These are phyloP conservation scores for Trypanosomatidae sp. DNA, from an alignment of 208 protist species.

Conservation along the genomic window DNA sequence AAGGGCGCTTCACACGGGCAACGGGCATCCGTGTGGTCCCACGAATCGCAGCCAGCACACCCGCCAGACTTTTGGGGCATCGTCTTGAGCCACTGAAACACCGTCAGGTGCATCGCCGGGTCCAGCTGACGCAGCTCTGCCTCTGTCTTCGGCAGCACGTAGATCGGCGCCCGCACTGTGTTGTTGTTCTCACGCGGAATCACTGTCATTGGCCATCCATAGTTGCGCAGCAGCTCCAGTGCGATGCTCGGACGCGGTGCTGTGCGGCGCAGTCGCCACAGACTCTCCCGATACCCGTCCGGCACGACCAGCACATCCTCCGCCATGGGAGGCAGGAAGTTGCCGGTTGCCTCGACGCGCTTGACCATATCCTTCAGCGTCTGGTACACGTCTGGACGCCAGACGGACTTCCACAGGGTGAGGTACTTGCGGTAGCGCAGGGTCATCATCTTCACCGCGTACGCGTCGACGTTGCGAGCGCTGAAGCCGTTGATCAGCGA, in stretches of 20 bases:
- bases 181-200: slow-evolving; percentile 38
- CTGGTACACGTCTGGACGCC: slow-evolving; percentile 74
- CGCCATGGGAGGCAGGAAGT: slow-evolving; percentile 42
- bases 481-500: slow-evolving; percentile 50
- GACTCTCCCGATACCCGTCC: slow-evolving; percentile 62
- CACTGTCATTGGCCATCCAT: slow-evolving; percentile 36
- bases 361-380: slow-evolving; percentile 43
- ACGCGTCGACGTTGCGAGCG: slow-evolving; percentile 18
- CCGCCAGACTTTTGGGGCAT: slow-evolving; percentile 58
- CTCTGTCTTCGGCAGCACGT: slow-evolving; percentile 42
- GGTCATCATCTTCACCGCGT: slow-evolving; percentile 26
- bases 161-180: slow-evolving; percentile 27
- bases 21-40: slow-evolving; percentile 59
- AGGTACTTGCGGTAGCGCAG: slow-evolving; percentile 48
- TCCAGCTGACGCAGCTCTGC: slow-evolving; percentile 55
- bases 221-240: slow-evolving; percentile 66
- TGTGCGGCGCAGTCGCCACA: slow-evolving; percentile 71
- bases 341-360: slow-evolving; percentile 49
- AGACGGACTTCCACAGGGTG: slow-evolving; percentile 59
- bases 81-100: slow-evolving; percentile 54
- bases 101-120: slow-evolving; percentile 68
- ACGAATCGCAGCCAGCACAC: slow-evolving; percentile 77
- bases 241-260: slow-evolving; percentile 62
- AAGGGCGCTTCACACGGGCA: slow-evolving; percentile 83
- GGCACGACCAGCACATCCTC: slow-evolving; percentile 57